Evolutionary conservation across 768 basidiomycete species (phyloP).

Genomic region (Auriculariales sp.): DNA sequence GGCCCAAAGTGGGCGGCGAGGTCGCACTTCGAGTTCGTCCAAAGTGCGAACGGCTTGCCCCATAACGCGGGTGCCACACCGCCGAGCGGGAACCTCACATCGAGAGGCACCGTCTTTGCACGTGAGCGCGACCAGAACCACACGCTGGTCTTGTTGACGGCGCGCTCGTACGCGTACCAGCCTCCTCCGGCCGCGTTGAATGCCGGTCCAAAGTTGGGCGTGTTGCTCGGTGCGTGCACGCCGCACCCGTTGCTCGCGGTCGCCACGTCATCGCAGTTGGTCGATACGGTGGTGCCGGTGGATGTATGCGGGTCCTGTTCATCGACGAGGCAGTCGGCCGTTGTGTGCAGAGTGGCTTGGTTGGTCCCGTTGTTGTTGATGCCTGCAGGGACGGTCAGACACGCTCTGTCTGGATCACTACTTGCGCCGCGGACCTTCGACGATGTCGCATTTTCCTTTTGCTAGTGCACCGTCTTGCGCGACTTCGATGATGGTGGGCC

Average conservation of each 20-base stretch:
- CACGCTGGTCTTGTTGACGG: slow-evolving; percentile 39
- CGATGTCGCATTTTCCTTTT: slow-evolving; percentile 26
- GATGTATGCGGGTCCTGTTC: neutral
- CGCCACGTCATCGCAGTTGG: slow-evolving; percentile 34
- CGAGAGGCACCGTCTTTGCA: slow-evolving; percentile 12
- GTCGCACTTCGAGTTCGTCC: slow-evolving; percentile 37
- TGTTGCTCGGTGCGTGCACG: slow-evolving; percentile 22
- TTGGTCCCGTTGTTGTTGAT: slow-evolving; percentile 36
- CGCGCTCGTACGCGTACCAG: slow-evolving; percentile 41
- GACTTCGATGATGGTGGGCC: slow-evolving; percentile 38
- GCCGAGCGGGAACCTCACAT: slow-evolving; percentile 18
- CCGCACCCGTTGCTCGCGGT: slow-evolving; percentile 44
- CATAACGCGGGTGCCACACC: slow-evolving; percentile 36
- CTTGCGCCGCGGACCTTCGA: neutral
- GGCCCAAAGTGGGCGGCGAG: slow-evolving; percentile 36
- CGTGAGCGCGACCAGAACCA: slow-evolving; percentile 60
- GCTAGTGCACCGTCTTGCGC: slow-evolving; percentile 22
- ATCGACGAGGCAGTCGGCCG: slow-evolving; percentile 10
- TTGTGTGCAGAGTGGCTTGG: slow-evolving; percentile 42
- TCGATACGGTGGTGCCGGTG: slow-evolving; percentile 17
- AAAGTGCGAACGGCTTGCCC: slow-evolving; percentile 54
- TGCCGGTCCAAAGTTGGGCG: slow-evolving; percentile 37
- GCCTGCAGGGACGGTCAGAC: too few relatives aligned
- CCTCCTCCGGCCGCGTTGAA: slow-evolving; percentile 51
- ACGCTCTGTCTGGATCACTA: slow-evolving; percentile 24